Evolutionary conservation across 352 stramenopile species (phyloP), one percentile per base, ranked within the genome.

Genomic region (Phytopythium kandeliae): DNA sequence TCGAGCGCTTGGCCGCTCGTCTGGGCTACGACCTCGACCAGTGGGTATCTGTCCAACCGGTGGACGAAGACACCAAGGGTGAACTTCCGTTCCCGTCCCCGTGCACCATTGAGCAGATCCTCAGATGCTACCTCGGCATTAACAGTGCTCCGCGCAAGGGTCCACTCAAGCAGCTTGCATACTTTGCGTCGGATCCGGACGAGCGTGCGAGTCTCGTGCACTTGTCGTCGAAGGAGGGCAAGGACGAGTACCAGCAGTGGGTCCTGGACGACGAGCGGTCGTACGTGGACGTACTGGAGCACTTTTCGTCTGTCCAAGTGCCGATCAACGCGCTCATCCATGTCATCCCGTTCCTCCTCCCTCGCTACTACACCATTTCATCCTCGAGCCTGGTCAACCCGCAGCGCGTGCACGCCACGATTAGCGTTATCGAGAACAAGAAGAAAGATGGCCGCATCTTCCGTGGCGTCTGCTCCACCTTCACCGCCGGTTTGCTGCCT

Each of bases 361-460:
- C 97, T 17, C 87, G 97, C 9, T 97, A 97, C 65, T 99, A 99
- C 71, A 99, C 97, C 12, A 99, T 99, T 60, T 96, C 93, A 30
- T 99, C 96, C 4, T 99, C 90, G 12, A 92, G 88, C 38, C 71
- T 84, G 35, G 82, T 97, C 3, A 86, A 96, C 64, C 93, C 96
- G 6, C 83, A 89, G 42, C 80, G 77, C 19, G 82, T 99, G 28
- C 93, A 98, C 63, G 69, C 98, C 41, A 99, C 96, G 4, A 89
- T 99, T 22, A 89, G 89, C 26, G 77, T 99, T 24, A 87, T 98
- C 35, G 65, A 95, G 45, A 74, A 85, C 30, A 72, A 78, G 31
- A 89, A 86, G 53, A 55, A 70, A 54, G 69, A 90, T 51, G 78
- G 75, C 30, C 83, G 88, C 30, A 61, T 91, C 3, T 98, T 98